Base-by-base conservation (phyloP, 495 filamentous ascomycete species). In the Melanomma pulvis-pyrius region DNA sequence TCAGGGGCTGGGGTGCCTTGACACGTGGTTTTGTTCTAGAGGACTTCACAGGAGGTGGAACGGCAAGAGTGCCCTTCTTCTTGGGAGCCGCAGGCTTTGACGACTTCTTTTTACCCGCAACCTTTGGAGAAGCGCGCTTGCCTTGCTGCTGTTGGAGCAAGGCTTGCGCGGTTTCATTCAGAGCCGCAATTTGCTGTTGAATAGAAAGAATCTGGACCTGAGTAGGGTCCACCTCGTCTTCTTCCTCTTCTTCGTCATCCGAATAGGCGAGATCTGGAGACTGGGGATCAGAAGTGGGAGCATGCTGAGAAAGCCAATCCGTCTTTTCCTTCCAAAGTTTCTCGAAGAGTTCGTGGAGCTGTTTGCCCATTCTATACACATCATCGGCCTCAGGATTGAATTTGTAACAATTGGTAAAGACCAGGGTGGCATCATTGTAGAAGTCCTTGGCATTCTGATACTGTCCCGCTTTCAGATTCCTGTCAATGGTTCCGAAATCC, bases 391-490 rank as follows among this genome's bases (percentile, higher is more conserved):
- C 77, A 30, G 91, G 88, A 73, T 98, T 98, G 84, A 97, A 98
- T 26, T 88, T 87, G 79, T 84, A 91, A 75, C 93, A 96, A 74
- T 98, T 98, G 60, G 86, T 83, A 72, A 98, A 87, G 63, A 98
- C 93, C 49, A 90, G 83, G 22, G 84, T 84, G 49, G 96, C 83
- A 74, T 98, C 93, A 41, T 78, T 78, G 67, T 96, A 89, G 67
- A 98, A 91, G 36, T 98, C 94, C 75, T 90, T 90, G 5, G 88
- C 83, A 55, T 82, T 91, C 68, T 87, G 84, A 72, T 97, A 98
- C 54, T 90, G 85, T n/a, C 92, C 92, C 7, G 83, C 81, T 59
- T 86, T 85, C 22, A 96, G 81, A 76, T 96, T 97, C 53, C 80
- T 78, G 57, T 81, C 77, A 69, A 96, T 86, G 11, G 92, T 97